Evolutionary conservation across 2,329 filamentous ascomycete species (phyloP).

Genomic region (Byssochlamys sp.): DNA sequence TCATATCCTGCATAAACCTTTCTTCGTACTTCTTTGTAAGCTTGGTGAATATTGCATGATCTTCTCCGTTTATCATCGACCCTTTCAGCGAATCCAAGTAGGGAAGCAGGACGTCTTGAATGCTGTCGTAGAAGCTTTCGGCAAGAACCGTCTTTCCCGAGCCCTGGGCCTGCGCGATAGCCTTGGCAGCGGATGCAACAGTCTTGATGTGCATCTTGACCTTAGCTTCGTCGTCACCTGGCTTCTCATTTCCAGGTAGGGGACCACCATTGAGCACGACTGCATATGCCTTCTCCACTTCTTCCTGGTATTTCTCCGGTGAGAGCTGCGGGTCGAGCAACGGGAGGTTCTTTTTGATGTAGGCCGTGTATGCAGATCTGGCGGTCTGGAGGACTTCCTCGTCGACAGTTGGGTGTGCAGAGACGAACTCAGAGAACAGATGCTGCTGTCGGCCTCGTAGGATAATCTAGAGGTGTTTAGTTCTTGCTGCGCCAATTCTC

Average conservation of each 20-base stretch:
- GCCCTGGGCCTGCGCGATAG: conserved; percentile 31
- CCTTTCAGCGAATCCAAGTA: conserved; percentile 63
- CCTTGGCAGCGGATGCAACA: conserved; percentile 44
- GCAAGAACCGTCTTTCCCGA: conserved; percentile 16
- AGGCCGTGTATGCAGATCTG: conserved; percentile 45
- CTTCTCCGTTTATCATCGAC: conserved; percentile 47
- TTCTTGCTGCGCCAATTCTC: not conserved
- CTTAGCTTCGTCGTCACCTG: conserved; percentile 74
- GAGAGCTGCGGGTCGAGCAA: conserved; percentile 37
- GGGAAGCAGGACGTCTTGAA: conserved; percentile 63
- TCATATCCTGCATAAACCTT: conserved; percentile 84
- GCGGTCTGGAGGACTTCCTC: conserved; percentile 41
- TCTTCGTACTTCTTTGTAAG: conserved; percentile 77
- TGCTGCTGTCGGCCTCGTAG: conserved; percentile 64
- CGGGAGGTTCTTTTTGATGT: conserved; percentile 59
- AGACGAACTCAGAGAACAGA: conserved; percentile 61
- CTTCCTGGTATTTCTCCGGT: conserved; percentile 39
- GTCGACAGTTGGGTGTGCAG: conserved; percentile 36
- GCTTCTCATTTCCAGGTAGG: conserved; percentile 43
- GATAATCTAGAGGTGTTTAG: conserved; percentile 43
- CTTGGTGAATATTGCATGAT: conserved; percentile 73
- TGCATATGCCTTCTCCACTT: conserved; percentile 44
- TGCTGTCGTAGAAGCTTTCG: conserved; percentile 47
- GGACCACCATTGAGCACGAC: conserved; percentile 47
- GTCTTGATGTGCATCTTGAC: conserved; percentile 78